These are phyloP conservation scores for Logfia minima DNA, from an alignment of 129 eudicot species.

Conservation along the genomic window DNA sequence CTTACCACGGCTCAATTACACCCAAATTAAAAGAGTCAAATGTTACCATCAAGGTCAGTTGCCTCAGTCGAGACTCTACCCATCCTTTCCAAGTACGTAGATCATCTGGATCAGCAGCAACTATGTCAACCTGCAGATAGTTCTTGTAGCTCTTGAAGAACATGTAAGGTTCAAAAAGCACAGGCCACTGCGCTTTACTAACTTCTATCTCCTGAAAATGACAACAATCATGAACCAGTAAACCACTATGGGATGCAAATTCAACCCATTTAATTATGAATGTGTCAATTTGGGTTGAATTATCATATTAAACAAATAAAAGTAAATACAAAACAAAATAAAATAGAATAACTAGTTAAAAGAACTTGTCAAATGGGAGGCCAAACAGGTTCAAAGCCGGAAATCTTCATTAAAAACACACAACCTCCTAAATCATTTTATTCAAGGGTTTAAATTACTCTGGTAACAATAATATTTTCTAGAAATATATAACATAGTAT, in stretches of 20 bases:
- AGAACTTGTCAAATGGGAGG: neutral
- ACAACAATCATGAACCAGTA: conserved; percentile 9
- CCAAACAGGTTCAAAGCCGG: neutral
- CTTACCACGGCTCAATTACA: too few species aligned
- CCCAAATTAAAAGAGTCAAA: conserved; percentile 17
- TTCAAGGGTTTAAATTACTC: neutral
- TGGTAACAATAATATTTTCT: too few species aligned
- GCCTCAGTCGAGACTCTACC: conserved; percentile 97
- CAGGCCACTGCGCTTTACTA: conserved; percentile 67
- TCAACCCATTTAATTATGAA: neutral
- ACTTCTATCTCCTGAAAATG: conserved; percentile 83
- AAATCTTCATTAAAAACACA: neutral
- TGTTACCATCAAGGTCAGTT: conserved; percentile 86
- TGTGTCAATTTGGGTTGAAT: neutral
- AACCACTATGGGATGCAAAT: neutral
- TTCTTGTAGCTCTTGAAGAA: conserved; percentile 87
- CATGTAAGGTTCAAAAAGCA: conserved; percentile 72
- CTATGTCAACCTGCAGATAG: conserved; percentile 81
- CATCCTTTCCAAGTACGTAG: conserved; percentile 96
- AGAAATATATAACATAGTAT: too few species aligned
- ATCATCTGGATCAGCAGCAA: conserved; percentile 76
- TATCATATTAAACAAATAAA: too few species aligned
- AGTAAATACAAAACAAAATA: too few species aligned
- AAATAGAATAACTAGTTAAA: too few species aligned
- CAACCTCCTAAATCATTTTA: neutral